Evolutionary conservation across 345 rosid genomes (phyloP).

Genomic region (Lagerstroemia speciosa): DNA sequence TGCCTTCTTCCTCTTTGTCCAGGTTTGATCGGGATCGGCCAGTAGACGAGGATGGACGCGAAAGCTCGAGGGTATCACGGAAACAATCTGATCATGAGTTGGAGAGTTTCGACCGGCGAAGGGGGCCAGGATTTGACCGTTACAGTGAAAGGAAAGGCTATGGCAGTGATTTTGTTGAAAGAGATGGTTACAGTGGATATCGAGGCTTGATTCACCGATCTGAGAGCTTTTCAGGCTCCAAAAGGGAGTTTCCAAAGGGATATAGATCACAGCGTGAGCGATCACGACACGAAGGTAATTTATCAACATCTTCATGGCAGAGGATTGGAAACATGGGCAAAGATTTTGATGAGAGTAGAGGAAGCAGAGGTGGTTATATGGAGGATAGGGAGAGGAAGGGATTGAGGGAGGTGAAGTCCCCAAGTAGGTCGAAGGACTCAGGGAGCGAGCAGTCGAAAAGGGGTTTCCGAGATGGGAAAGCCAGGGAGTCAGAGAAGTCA

Average conservation of each 20-base stretch:
- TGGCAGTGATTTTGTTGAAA: slow-evolving; percentile 13
- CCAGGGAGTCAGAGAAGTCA: slow-evolving; percentile 25
- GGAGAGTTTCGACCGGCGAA: slow-evolving; percentile 50
- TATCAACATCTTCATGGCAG: slow-evolving; percentile 80
- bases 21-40: slow-evolving; percentile 64
- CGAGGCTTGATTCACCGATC: slow-evolving; percentile 45
- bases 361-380: slow-evolving; percentile 16
- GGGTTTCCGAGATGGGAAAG: slow-evolving; percentile 26
- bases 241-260: slow-evolving; percentile 79
- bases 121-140: slow-evolving; percentile 35
- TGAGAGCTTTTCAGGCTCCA: slow-evolving; percentile 59
- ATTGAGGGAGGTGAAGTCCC: slow-evolving; percentile 37
- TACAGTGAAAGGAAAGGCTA: slow-evolving; percentile 33
- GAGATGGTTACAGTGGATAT: slow-evolving; percentile 14
- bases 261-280: slow-evolving; percentile 82
- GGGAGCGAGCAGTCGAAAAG: slow-evolving; percentile 60
- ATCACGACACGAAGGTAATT: slow-evolving; percentile 57
- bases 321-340: slow-evolving; percentile 46
- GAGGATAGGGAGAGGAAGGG: slow-evolving; percentile 25
- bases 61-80: slow-evolving; percentile 35
- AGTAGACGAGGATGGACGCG: slow-evolving; percentile 33
- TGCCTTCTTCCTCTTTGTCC: slow-evolving; percentile 43
- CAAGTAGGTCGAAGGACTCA: slow-evolving; percentile 81
- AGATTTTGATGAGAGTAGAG: slow-evolving; percentile 28
- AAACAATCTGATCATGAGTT: slow-evolving; percentile 64